Conservation (phyloP, 1,284 basidiomycete species). For the Cutaneotrichosporon dermatis region DNA sequence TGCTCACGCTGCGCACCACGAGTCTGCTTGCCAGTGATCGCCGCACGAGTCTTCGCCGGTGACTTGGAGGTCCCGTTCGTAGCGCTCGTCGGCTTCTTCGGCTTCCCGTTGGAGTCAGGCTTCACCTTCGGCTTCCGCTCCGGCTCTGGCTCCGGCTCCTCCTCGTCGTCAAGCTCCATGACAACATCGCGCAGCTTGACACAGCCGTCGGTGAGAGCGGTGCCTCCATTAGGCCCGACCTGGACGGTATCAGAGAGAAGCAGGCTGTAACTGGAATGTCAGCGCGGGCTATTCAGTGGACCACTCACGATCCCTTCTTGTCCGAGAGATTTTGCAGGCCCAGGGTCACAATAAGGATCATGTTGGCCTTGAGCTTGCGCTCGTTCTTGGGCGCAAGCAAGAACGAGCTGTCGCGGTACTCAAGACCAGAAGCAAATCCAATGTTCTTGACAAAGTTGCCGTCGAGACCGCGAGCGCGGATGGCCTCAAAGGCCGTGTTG, state of each 20-base stretch:
- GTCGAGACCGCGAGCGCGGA: constrained; percentile 75
- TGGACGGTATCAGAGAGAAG: constrained; percentile 85
- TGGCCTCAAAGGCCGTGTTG: constrained; percentile 65
- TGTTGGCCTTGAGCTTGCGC: constrained; percentile 66
- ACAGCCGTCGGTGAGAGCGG: constrained; percentile 75
- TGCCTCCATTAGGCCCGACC: constrained; percentile 64
- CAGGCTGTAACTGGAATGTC: constrained; percentile 61
- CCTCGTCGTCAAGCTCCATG: constrained; percentile 63
- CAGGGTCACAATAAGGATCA: constrained; percentile 79
- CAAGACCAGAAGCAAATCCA: constrained; percentile 88
- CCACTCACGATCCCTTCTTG: constrained; percentile 54
- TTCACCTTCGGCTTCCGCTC: constrained; percentile 50
- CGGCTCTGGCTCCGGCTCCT: constrained; percentile 51
- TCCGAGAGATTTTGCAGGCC: constrained; percentile 80
- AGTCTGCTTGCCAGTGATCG: constrained; percentile 70
- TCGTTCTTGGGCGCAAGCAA: constrained; percentile 75
- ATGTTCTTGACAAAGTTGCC: constrained; percentile 82
- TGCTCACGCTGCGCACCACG: constrained; percentile 71
- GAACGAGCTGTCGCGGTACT: constrained; percentile 87
- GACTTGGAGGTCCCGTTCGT: constrained; percentile 36
- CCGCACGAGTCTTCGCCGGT: constrained; percentile 40
- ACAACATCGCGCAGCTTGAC: constrained; percentile 80
- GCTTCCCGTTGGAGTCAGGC: constrained; percentile 5
- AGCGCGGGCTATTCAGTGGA: not conserved
- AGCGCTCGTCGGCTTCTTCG: constrained; percentile 61